A percentile compares a stretch with the other conserved stretches of the same genome.
Conservation (phyloP, 2,329 filamentous ascomycete genomes). For the Aureobasidium melanogenum region DNA sequence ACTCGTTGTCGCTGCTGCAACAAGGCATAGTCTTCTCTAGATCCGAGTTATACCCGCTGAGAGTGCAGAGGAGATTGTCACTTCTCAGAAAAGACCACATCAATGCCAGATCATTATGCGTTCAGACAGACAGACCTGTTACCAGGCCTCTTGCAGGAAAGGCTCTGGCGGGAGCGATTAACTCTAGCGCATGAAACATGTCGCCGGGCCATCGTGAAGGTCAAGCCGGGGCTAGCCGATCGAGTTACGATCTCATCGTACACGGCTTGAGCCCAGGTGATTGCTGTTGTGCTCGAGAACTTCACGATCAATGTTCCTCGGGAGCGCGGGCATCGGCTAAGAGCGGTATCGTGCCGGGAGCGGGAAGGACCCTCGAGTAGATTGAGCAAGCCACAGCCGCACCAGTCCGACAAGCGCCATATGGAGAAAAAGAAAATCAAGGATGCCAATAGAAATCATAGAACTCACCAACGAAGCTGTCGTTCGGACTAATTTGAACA, state of each 20-base stretch:
- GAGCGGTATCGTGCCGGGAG: background rate
- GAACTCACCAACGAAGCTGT: constrained; percentile 61
- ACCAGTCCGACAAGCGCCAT: background rate
- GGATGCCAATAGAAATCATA: background rate
- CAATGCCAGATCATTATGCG: background rate
- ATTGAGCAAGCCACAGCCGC: background rate
- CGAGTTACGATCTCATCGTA: background rate
- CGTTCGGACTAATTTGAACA: constrained; percentile 65
- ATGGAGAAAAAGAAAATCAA: background rate
- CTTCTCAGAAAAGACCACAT: background rate
- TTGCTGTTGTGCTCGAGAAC: background rate
- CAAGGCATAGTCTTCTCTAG: background rate
- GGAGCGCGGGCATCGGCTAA: background rate
- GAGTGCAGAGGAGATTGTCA: background rate
- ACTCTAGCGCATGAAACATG: background rate
- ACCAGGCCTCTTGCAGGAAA: background rate
- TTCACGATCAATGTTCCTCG: background rate
- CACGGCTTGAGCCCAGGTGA: background rate
- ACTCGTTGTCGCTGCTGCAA: background rate
- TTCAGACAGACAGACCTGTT: background rate
- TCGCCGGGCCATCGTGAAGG: background rate
- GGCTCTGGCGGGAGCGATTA: background rate
- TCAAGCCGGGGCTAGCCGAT: background rate
- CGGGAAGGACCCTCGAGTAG: background rate
- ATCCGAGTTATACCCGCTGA: background rate